Conservation (phyloP, 1,139 yeast genomes). For the Scheffersomyces stambukii region DNA sequence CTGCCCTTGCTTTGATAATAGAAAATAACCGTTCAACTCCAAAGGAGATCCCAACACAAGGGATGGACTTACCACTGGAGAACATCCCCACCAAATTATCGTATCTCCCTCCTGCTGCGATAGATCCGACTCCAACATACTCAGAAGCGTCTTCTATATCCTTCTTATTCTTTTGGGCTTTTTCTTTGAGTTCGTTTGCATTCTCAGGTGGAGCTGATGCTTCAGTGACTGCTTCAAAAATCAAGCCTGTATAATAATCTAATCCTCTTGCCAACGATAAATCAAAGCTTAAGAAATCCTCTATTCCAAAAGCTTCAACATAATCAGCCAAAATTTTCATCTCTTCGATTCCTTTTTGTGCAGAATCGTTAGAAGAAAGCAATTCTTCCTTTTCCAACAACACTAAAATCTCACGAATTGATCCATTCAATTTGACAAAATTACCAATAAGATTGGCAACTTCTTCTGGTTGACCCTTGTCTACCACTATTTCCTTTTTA, state of each 20-base stretch:
- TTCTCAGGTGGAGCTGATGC: conserved; percentile 92
- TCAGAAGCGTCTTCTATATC: conserved; percentile 91
- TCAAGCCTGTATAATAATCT: conserved; percentile 94
- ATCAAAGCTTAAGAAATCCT: conserved; percentile 69
- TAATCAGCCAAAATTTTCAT: conserved; percentile 72
- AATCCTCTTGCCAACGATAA: conserved; percentile 94
- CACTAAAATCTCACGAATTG: conserved; percentile 63
- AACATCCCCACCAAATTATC: conserved; percentile 97
- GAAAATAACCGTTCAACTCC: conserved; percentile 96
- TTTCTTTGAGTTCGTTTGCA: conserved; percentile 61
- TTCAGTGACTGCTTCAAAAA: conserved; percentile 91
- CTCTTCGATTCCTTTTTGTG: conserved; percentile 77
- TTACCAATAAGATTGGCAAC: conserved; percentile 92
- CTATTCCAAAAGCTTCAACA: conserved; percentile 74
- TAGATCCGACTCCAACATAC: conserved; percentile 96
- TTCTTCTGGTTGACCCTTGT: conserved; percentile 83
- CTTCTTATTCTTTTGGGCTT: conserved; percentile 33
- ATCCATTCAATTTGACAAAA: conserved; percentile 80
- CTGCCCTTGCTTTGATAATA: conserved; percentile 72
- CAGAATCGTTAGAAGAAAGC: conserved; percentile 61
- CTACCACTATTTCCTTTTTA: conserved; percentile 84
- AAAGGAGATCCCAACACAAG: conserved; percentile 95
- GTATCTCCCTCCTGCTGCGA: conserved; percentile 98
- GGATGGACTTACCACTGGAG: conserved; percentile 87
- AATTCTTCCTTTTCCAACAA: conserved; percentile 53